Evolutionary conservation across 768 basidiomycete genomes (phyloP).

Genomic region (Suillus lakei): DNA sequence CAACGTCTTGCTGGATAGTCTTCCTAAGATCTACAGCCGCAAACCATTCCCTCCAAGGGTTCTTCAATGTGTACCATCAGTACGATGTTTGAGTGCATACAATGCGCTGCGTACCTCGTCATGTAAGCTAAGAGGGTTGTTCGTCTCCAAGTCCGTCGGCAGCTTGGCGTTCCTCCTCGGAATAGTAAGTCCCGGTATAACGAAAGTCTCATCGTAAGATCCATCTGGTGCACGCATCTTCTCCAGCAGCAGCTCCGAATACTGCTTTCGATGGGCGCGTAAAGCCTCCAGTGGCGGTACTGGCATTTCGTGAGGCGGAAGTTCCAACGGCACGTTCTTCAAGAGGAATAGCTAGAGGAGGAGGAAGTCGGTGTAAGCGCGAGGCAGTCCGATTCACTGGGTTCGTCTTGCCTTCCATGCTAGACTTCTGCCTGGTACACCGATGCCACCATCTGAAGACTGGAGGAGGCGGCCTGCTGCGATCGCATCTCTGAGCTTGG

Average conservation of each 20-base stretch:
- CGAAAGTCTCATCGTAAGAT: slow-evolving; percentile 72
- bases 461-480: slow-evolving; percentile 63
- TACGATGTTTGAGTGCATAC: neutral
- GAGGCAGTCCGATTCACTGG: slow-evolving; percentile 17
- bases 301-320: slow-evolving; percentile 43
- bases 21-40: slow-evolving; percentile 85
- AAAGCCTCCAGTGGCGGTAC: slow-evolving; percentile 47
- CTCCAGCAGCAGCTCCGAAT: slow-evolving; percentile 60
- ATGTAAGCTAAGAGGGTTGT: slow-evolving; percentile 84
- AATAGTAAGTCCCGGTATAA: slow-evolving; percentile 53
- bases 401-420: slow-evolving; percentile 74
- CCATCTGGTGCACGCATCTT: slow-evolving; percentile 88
- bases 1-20: slow-evolving; percentile 92
- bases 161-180: slow-evolving; percentile 36
- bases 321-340: slow-evolving; percentile 59
- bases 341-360: slow-evolving; percentile 67
- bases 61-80: slow-evolving; percentile 45
- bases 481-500: slow-evolving; percentile 70
- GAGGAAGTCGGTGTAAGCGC: slow-evolving; percentile 26
- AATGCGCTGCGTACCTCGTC: slow-evolving; percentile 55
- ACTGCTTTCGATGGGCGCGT: slow-evolving; percentile 56
- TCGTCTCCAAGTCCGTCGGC: slow-evolving; percentile 60
- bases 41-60: slow-evolving; percentile 97
- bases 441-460: slow-evolving; percentile 44
- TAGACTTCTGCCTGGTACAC: slow-evolving; percentile 75